Conservation (phyloP, 352 stramenopile species). For the Globisporangium takayamanum region DNA sequence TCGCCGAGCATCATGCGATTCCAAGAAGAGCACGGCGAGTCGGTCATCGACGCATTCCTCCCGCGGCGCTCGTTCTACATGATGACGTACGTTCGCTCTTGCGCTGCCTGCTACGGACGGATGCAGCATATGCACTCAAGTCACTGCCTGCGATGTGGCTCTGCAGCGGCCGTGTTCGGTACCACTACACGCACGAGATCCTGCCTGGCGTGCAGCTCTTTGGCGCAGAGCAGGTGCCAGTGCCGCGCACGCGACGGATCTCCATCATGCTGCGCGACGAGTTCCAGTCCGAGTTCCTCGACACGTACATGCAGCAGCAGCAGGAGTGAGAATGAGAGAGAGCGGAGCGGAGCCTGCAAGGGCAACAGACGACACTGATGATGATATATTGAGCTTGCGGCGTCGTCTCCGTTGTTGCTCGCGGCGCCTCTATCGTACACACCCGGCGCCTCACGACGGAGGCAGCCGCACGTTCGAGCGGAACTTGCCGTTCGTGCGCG, state of each 20-base stretch:
- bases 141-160: background rate
- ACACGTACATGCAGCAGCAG: conserved; percentile 1
- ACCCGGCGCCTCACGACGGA: conserved; percentile 8
- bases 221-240: conserved; percentile 22
- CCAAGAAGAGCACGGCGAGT: conserved; percentile 71
- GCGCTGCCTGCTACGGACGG: too few species aligned
- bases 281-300: conserved; percentile 19
- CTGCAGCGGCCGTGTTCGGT: conserved; percentile 59
- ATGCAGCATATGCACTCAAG: background rate
- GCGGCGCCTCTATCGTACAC: conserved; percentile 15
- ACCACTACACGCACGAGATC: conserved; percentile 86
- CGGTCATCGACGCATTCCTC: conserved; percentile 57
- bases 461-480: conserved; percentile 63
- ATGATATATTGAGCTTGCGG: conserved; percentile 3
- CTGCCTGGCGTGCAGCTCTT: conserved; percentile 20
- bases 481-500: conserved; percentile 43
- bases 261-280: conserved; percentile 79
- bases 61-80: conserved; percentile 80
- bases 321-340: conserved; percentile 27
- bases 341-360: conserved; percentile 15
- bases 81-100: conserved; percentile 55
- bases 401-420: too few species aligned
- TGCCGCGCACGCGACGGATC: conserved; percentile 65
- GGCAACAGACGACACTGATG: background rate
- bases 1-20: conserved; percentile 83